phyloP scores from a whole-genome alignment of 257 asterid genomes.

The Jaltomata sinuosa region DNA sequence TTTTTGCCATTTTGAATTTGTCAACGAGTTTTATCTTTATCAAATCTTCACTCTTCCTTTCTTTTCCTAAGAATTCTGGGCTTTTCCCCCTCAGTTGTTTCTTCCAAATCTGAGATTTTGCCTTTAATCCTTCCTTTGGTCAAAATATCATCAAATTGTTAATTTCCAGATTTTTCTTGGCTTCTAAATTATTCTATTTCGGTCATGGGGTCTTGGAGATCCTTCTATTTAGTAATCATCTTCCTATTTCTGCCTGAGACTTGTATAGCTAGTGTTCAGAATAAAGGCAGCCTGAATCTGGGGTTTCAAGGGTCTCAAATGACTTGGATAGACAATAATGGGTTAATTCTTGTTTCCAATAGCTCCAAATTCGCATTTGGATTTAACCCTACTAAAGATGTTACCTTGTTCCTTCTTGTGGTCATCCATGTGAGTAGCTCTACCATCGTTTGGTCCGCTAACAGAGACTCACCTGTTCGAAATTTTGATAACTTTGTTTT shows the following conservation, averaged over 20 bases:
- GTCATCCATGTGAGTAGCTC: conserved; percentile 58
- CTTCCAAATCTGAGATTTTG: neutral
- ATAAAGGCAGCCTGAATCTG: conserved; percentile 37
- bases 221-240: conserved; percentile 2
- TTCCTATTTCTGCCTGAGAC: conserved; percentile 22
- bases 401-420: conserved; percentile 56
- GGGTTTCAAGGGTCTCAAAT: conserved; percentile 73
- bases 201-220: conserved; percentile 46
- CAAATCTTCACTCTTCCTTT: neutral
- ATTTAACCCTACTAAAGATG: conserved; percentile 46
- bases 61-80: neutral
- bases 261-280: conserved; percentile 52
- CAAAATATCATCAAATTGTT: too few relatives aligned
- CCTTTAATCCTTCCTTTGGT: neutral
- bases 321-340: conserved; percentile 71
- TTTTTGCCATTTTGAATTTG: neutral
- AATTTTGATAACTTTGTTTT: conserved; percentile 50
- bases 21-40: neutral
- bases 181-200: too few relatives aligned
- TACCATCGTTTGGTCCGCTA: conserved; percentile 81
- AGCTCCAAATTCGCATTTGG: conserved; percentile 68
- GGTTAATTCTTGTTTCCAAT: conserved; percentile 64
- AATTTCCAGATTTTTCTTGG: too few relatives aligned
- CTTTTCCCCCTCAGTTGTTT: neutral
- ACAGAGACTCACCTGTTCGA: conserved; percentile 47